phyloP scores from a whole-genome alignment of 1,284 basidiomycete species.

The Pascua guehoae region DNA sequence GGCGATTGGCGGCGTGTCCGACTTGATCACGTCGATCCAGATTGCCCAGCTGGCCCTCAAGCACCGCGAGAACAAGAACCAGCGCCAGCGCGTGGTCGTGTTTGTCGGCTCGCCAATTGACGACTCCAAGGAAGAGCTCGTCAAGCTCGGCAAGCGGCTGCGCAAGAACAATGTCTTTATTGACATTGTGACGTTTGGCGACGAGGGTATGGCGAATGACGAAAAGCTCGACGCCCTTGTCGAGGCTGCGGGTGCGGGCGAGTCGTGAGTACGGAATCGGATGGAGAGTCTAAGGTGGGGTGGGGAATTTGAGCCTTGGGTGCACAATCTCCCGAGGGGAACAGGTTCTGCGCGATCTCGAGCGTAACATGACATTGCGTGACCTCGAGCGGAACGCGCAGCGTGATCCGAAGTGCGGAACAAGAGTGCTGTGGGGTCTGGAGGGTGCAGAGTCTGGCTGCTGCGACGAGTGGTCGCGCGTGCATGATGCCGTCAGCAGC shows the following conservation, averaged over 20 bases:
- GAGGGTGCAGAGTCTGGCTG: no score
- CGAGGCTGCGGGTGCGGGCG: slow-evolving; percentile 47
- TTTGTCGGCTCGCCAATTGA: slow-evolving; percentile 86
- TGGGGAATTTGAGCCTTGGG: background rate
- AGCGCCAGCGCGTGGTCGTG: slow-evolving; percentile 88
- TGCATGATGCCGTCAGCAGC: no score
- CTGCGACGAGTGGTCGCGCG: no score
- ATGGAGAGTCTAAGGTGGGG: background rate
- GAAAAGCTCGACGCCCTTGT: slow-evolving; percentile 47
- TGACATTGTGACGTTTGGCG: slow-evolving; percentile 75
- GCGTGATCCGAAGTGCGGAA: no score
- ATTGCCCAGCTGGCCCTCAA: slow-evolving; percentile 95
- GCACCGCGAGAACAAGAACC: slow-evolving; percentile 97
- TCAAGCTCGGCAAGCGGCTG: slow-evolving; percentile 84
- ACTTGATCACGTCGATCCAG: slow-evolving; percentile 84
- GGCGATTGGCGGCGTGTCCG: slow-evolving; percentile 72
- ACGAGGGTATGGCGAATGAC: slow-evolving; percentile 49
- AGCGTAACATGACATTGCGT: background rate
- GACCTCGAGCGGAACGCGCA: background rate
- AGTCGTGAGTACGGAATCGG: slow-evolving; percentile 40
- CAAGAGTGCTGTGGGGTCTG: no score
- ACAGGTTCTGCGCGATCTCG: background rate
- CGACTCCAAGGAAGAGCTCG: slow-evolving; percentile 67
- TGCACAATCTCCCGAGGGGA: background rate
- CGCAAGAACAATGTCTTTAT: slow-evolving; percentile 99